Conservation (phyloP, 2,329 filamentous ascomycete genomes). For the Fusarium incarnatum region DNA sequence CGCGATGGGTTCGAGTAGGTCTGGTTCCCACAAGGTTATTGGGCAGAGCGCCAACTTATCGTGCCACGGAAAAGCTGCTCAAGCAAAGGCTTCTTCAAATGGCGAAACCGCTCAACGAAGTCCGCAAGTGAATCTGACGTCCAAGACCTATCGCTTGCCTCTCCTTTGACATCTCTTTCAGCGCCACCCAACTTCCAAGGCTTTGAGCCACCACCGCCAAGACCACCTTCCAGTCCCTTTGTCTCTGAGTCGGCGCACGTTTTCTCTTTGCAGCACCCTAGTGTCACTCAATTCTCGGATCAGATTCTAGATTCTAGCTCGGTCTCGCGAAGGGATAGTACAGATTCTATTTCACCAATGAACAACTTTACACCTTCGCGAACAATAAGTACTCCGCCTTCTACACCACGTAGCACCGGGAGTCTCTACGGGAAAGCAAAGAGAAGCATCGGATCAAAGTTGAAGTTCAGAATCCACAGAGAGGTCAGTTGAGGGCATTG, state of each 20-base stretch:
- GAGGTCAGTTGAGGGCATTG: slow-evolving; percentile 5
- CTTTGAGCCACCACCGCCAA: slow-evolving; percentile 22
- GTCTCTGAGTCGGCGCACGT: slow-evolving; percentile 62
- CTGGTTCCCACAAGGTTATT: slow-evolving; percentile 72
- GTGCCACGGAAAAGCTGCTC: slow-evolving; percentile 49
- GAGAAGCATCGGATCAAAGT: slow-evolving; percentile 41
- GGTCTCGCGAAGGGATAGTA: slow-evolving; percentile 11
- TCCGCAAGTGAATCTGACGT: slow-evolving; percentile 51
- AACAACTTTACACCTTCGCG: neutral
- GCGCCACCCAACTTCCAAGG: slow-evolving; percentile 17
- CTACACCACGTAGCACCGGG: neutral
- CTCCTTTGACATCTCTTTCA: slow-evolving; percentile 45
- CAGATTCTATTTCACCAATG: slow-evolving; percentile 21
- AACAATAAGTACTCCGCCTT: neutral
- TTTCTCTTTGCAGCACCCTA: slow-evolving; percentile 57
- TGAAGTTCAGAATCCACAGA: slow-evolving; percentile 29
- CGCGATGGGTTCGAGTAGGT: slow-evolving; percentile 69
- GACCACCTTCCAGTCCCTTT: slow-evolving; percentile 55
- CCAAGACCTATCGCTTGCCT: slow-evolving; percentile 36
- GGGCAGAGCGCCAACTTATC: slow-evolving; percentile 65
- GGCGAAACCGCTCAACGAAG: slow-evolving; percentile 54
- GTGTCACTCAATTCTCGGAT: slow-evolving; percentile 16
- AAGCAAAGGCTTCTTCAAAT: slow-evolving; percentile 55
- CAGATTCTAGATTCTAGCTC: slow-evolving; percentile 11
- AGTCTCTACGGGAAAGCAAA: slow-evolving; percentile 40